Conservation (phyloP, 305 asterid genomes). For the Rubia peregrina region DNA sequence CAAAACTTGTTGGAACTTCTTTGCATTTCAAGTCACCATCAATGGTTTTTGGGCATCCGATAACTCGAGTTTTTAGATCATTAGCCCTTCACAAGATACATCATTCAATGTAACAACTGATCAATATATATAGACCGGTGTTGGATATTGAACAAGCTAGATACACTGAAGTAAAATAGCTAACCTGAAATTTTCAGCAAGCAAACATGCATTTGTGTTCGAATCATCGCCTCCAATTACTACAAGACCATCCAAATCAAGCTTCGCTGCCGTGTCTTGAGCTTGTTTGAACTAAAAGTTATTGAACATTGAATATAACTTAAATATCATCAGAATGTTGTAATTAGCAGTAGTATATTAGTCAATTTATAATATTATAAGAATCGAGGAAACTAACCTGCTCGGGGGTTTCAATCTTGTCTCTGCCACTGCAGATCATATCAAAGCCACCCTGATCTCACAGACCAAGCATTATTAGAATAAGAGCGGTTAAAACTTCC, state of each 20-base stretch:
- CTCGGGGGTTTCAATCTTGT: constrained; percentile 62
- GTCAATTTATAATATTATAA: neutral
- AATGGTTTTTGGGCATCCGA: constrained; percentile 99
- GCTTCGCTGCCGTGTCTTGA: constrained; percentile 47
- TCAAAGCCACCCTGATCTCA: constrained; percentile 59
- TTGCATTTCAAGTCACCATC: constrained; percentile 94
- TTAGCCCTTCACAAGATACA: constrained; percentile 42
- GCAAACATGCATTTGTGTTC: constrained; percentile 97
- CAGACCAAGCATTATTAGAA: neutral
- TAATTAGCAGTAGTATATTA: neutral
- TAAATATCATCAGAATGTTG: neutral
- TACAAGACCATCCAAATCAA: constrained; percentile 55
- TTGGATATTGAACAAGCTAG: neutral
- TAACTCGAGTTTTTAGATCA: constrained; percentile 75
- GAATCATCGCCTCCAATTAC: constrained; percentile 93
- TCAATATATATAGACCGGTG: neutral
- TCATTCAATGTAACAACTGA: neutral
- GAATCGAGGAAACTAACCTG: constrained; percentile 31
- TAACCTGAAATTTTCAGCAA: constrained; percentile 90
- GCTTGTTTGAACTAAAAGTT: constrained; percentile 49
- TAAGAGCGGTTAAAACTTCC: neutral
- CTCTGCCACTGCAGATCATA: constrained; percentile 71
- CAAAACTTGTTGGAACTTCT: constrained; percentile 95
- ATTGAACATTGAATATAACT: neutral
- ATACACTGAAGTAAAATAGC: neutral